A percentile compares a stretch with the other conserved stretches of the same genome.
Conservation (phyloP, 495 filamentous ascomycete species). For the Evernia prunastri region DNA sequence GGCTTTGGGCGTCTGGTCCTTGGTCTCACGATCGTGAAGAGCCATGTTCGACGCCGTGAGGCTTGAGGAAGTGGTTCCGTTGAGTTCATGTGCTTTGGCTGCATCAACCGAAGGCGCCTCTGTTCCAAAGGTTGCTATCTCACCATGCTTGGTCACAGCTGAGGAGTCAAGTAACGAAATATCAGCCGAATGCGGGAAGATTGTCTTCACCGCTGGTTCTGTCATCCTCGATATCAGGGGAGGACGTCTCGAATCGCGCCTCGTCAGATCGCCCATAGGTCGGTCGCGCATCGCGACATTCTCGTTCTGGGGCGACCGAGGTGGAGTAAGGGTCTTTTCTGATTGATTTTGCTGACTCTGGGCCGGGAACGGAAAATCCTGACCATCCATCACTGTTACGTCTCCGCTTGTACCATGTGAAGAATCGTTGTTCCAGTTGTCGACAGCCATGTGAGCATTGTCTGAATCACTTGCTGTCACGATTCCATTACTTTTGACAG, state of each 20-base stretch:
- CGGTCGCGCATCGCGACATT: not conserved
- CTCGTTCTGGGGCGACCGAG: not conserved
- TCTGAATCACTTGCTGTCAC: constrained; percentile 22
- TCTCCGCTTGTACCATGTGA: constrained; percentile 10
- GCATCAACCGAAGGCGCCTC: constrained; percentile 1
- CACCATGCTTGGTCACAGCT: constrained; percentile 13
- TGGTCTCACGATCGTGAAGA: not conserved
- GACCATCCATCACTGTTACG: not conserved
- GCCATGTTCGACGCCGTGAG: constrained; percentile 14
- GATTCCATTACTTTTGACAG: constrained; percentile 18
- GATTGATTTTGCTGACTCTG: not conserved
- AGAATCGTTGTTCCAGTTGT: constrained; percentile 5
- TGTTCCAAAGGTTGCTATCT: constrained; percentile 7
- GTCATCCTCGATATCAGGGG: constrained; percentile 18
- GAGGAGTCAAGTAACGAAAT: not conserved
- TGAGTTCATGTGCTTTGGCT: not conserved
- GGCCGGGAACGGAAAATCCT: constrained; percentile 13
- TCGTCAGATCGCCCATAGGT: constrained; percentile 16
- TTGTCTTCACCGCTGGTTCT: constrained; percentile 14
- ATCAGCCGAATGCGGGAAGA: not conserved
- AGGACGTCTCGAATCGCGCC: constrained; percentile 14
- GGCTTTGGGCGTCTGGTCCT: not conserved
- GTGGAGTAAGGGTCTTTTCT: not conserved
- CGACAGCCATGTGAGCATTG: constrained; percentile 26
- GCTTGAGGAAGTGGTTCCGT: constrained; percentile 2